These are phyloP conservation scores for Pyrenochaeta sp. DNA, from an alignment of 2,329 filamentous ascomycete species.

Conservation along the genomic window DNA sequence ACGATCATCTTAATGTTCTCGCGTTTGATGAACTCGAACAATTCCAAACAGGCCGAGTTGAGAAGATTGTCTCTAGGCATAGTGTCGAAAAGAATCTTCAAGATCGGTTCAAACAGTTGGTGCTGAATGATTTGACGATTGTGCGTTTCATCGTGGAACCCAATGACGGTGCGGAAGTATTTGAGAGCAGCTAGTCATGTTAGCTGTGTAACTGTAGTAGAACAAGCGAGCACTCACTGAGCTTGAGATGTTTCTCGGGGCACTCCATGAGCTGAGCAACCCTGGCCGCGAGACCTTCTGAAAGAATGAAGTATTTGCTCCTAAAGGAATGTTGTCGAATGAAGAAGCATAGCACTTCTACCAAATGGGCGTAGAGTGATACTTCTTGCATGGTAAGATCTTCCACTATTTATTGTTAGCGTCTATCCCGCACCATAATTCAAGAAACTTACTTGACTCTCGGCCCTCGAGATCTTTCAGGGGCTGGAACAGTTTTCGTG, in stretches of 20 bases:
- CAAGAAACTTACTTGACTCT: slow-evolving; percentile 55
- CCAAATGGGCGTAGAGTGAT: slow-evolving; percentile 87
- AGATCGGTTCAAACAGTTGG: slow-evolving; percentile 80
- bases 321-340: slow-evolving; percentile 86
- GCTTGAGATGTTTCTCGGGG: slow-evolving; percentile 88
- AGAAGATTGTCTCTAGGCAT: slow-evolving; percentile 93
- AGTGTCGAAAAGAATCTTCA: slow-evolving; percentile 82
- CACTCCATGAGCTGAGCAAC: slow-evolving; percentile 83
- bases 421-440: no score
- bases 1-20: slow-evolving; percentile 73
- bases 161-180: slow-evolving; percentile 88
- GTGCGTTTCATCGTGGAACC: slow-evolving; percentile 90
- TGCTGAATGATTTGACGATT: slow-evolving; percentile 83
- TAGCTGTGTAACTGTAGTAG: not conserved
- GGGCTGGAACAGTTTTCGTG: slow-evolving; percentile 84
- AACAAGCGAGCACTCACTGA: slow-evolving; percentile 80
- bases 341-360: slow-evolving; percentile 94
- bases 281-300: slow-evolving; percentile 77
- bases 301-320: slow-evolving; percentile 86
- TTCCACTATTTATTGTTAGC: slow-evolving; percentile 62
- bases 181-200: slow-evolving; percentile 77
- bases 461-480: slow-evolving; percentile 79
- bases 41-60: slow-evolving; percentile 90
- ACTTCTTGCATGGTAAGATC: slow-evolving; percentile 82
- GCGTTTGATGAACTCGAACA: slow-evolving; percentile 86